A percentile compares a stretch with the other conserved stretches of the same genome.
Conservation (phyloP, 2,329 filamentous ascomycete species). For the Proliferodiscus dingleyae region DNA sequence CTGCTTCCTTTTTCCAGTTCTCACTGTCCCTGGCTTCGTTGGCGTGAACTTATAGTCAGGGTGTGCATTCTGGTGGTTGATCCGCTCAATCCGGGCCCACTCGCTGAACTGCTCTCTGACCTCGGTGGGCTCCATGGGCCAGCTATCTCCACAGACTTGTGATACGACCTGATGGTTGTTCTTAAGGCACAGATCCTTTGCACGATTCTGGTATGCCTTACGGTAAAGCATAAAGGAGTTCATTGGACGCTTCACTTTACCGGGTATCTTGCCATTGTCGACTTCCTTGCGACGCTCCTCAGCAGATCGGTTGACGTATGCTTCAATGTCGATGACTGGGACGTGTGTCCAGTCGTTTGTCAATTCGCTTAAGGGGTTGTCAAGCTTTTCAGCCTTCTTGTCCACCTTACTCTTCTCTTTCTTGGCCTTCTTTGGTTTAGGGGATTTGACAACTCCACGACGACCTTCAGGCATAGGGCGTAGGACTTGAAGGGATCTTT, state of each 20-base stretch:
- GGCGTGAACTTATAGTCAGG: conserved; percentile 94
- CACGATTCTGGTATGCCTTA: conserved; percentile 82
- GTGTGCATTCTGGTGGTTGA: conserved; percentile 79
- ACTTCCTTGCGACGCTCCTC: conserved; percentile 66
- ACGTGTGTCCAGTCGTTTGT: conserved; percentile 58
- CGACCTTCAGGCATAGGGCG: conserved; percentile 26
- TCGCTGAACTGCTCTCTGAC: conserved; percentile 72
- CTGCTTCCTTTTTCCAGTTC: conserved; percentile 44
- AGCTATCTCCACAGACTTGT: conserved; percentile 78
- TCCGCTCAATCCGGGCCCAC: conserved; percentile 73
- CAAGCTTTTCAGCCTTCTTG: conserved; percentile 50
- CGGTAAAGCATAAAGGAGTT: conserved; percentile 98
- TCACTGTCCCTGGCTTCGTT: conserved; percentile 53
- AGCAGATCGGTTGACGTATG: conserved; percentile 68
- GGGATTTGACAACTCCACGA: conserved; percentile 21
- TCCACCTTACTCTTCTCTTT: conserved; percentile 38
- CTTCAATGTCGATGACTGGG: conserved; percentile 70
- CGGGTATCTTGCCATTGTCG: conserved; percentile 59
- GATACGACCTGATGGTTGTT: conserved; percentile 96
- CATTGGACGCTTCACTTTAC: conserved; percentile 86
- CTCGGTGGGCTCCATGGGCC: conserved; percentile 72
- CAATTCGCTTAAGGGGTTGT: conserved; percentile 65
- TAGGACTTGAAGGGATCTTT: conserved; percentile 22
- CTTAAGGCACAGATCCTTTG: conserved; percentile 73
- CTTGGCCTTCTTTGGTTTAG: conserved; percentile 34